These are phyloP conservation scores for Hyphopichia buzzinii DNA, from an alignment of 1,139 yeast species.

Conservation along the genomic window DNA sequence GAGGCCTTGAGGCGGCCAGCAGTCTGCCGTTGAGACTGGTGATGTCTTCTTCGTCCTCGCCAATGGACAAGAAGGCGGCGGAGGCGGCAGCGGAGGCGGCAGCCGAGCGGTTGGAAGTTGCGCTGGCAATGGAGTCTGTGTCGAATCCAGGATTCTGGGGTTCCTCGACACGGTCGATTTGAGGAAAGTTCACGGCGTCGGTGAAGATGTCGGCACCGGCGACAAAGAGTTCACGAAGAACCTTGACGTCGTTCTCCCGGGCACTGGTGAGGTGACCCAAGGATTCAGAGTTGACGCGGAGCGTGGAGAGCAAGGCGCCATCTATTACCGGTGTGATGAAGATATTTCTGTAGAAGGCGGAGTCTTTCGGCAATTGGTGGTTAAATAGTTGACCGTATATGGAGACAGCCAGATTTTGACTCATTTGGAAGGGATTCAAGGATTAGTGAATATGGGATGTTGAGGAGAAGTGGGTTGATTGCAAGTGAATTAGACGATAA, in stretches of 20 bases:
- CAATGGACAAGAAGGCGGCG: constrained; percentile 6
- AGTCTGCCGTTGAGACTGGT: constrained; percentile 16
- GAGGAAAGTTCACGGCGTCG: constrained; percentile 15
- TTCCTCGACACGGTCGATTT: constrained; percentile 9
- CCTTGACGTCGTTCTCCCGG: constrained; percentile 7
- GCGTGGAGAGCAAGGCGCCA: constrained; percentile 22
- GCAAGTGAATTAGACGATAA: too few species aligned
- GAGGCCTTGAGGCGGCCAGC: constrained; percentile 7
- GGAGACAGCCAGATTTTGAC: constrained; percentile 12
- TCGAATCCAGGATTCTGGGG: constrained; percentile 6
- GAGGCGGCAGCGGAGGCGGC: neutral
- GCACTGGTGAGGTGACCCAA: constrained; percentile 4
- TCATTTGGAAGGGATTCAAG: too few species aligned
- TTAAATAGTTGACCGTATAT: constrained; percentile 27
- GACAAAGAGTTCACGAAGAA: constrained; percentile 18
- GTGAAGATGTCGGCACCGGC: constrained; percentile 20
- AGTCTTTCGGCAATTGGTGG: constrained; percentile 16
- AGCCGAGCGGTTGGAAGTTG: neutral
- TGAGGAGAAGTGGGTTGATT: too few species aligned
- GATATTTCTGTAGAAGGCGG: constrained; percentile 20
- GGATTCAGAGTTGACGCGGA: constrained; percentile 22
- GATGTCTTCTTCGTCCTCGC: constrained; percentile 24
- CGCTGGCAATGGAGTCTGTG: constrained; percentile 1
- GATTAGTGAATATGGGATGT: too few species aligned
- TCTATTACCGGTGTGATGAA: constrained; percentile 27